Evolutionary conservation across 2,329 filamentous ascomycete genomes (phyloP), one percentile per base, ranked within the genome.

Genomic region (Penicillium freii): DNA sequence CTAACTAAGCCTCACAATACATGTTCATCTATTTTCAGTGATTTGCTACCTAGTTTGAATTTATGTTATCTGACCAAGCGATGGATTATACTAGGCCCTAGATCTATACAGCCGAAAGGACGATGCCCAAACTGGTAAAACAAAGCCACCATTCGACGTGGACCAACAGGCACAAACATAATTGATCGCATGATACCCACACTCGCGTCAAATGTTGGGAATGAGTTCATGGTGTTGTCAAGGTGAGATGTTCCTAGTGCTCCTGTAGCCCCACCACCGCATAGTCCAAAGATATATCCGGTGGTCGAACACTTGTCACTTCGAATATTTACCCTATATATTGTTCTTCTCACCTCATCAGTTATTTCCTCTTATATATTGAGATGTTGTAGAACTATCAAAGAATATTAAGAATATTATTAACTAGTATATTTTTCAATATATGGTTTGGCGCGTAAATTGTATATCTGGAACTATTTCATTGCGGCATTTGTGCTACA

Each of bases 401-500:
- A 51, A 6, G 1, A 23, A 51, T 40, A 29, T 21, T 3, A 51
- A 6, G 1, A 23, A 51, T 40, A 29, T 21, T 3, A 34, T 19
- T 10, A 29, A n/a, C 15, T 9, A 7, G 7, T 17, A 19, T 9
- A 19, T 27, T 38, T 3, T 27, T 38, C 11, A 6, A 19, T 21
- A 21, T 17, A 13, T 31, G 34, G 13, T 50, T 29, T 40, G n/a
- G 23, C 17, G 2, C 9, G 48, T 29, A 29, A 29, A 50, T 36
- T 36, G 19, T 13, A 38, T n/a, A 38, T n/a, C 15, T 29, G n/a
- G 11, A 15, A 23, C 15, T 15, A 40, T 23, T 40, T 38, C 19
- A 19, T 17, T 36, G 54, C 39, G 54, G 54, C 47, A 52, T 56
- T 56, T 56, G 40, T 56, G 47, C 54, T 52, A 56, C 46, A 56